Conservation (phyloP, 2,329 filamentous ascomycete genomes). For the Penicillium oxalicum region DNA sequence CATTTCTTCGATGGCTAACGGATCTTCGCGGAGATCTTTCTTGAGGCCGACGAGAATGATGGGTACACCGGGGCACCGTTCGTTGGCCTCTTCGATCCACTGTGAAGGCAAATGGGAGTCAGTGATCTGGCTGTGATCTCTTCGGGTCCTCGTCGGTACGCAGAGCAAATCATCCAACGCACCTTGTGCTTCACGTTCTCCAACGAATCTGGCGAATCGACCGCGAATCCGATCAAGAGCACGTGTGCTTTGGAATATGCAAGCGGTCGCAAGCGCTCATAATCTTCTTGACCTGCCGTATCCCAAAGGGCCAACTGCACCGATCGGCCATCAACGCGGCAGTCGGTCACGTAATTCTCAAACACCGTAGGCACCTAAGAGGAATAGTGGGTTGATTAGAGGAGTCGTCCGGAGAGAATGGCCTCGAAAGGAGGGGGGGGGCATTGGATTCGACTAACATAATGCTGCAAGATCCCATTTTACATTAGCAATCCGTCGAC, state of each 20-base stretch:
- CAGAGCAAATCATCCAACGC: constrained; percentile 36
- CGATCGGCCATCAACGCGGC: constrained; percentile 95
- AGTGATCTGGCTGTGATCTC: background rate
- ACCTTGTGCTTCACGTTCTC: constrained; percentile 99
- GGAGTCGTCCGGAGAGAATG: too few species aligned
- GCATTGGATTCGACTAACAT: constrained; percentile 31
- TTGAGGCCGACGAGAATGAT: constrained; percentile 96
- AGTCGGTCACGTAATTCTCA: constrained; percentile 99
- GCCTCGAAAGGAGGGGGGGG: background rate
- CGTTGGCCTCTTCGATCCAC: constrained; percentile 95
- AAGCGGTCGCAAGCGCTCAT: constrained; percentile 86
- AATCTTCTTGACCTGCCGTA: constrained; percentile 99
- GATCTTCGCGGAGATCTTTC: constrained; percentile 94
- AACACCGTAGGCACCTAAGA: constrained; percentile 87
- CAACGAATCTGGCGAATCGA: constrained; percentile 91
- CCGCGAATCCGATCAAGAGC: constrained; percentile 89
- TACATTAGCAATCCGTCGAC: constrained; percentile 16
- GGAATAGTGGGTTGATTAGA: constrained; percentile 7
- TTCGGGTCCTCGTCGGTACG: background rate
- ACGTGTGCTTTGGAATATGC: constrained; percentile 98
- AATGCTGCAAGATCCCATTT: constrained; percentile 32
- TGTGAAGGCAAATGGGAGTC: constrained; percentile 31
- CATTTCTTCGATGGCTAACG: constrained; percentile 93
- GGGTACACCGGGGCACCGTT: constrained; percentile 83
- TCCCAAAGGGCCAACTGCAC: constrained; percentile 98